These are phyloP conservation scores for Candida dubliniensis DNA, from an alignment of 1,139 yeast genomes.

Conservation along the genomic window DNA sequence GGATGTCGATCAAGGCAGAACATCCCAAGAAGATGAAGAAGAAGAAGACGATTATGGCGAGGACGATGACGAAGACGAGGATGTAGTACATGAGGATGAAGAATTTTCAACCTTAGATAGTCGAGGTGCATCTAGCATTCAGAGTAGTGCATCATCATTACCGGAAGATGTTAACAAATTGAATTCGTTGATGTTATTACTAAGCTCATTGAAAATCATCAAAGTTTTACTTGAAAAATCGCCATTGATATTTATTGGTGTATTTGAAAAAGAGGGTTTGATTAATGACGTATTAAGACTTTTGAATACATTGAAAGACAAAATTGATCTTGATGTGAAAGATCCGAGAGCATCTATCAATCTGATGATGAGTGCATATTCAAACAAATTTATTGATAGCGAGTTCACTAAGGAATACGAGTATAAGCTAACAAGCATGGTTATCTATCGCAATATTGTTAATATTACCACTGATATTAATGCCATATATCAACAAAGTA, in stretches of 20 bases:
- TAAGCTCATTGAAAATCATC: conserved; percentile 47
- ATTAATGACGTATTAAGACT: conserved; percentile 48
- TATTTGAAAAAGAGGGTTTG: conserved; percentile 73
- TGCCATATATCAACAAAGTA: conserved; percentile 19
- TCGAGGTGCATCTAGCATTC: neutral
- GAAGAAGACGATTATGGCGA: conserved; percentile 4
- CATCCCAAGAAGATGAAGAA: conserved; percentile 8
- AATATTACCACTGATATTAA: conserved; percentile 22
- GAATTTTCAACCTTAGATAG: conserved; percentile 4
- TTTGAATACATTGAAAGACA: conserved; percentile 17
- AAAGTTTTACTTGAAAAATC: conserved; percentile 38
- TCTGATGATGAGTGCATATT: conserved; percentile 17
- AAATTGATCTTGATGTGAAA: conserved; percentile 9
- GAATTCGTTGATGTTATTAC: conserved; percentile 41
- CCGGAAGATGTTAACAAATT: conserved; percentile 16
- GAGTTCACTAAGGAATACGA: conserved; percentile 37
- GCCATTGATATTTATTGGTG: conserved; percentile 43
- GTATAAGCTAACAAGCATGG: conserved; percentile 20
- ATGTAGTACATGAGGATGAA: conserved; percentile 10
- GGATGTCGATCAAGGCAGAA: conserved; percentile 10
- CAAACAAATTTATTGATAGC: conserved; percentile 30
- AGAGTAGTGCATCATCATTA: conserved; percentile 1
- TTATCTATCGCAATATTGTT: conserved; percentile 21
- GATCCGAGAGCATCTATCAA: conserved; percentile 9
- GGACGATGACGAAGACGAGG: conserved; percentile 10